Evolutionary conservation across 139 green algal species (phyloP).

Genomic region (Bryopsis sp.): DNA sequence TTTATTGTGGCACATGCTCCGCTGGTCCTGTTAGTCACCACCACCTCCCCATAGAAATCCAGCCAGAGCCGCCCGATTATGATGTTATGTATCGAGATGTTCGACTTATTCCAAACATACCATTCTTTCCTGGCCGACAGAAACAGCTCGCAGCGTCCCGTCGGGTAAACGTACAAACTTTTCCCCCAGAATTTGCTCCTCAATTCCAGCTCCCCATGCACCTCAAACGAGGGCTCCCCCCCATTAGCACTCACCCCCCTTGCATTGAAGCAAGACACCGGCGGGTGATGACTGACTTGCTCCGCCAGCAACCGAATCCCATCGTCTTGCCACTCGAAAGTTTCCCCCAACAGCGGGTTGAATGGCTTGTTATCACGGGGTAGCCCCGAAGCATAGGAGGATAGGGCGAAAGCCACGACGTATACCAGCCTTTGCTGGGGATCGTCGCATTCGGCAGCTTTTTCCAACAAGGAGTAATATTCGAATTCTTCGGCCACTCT

Average conservation of each 20-base stretch:
- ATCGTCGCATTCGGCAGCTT: slow-evolving; percentile 26
- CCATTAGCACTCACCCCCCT: neutral
- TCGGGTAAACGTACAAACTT: slow-evolving; percentile 67
- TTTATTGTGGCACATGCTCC: slow-evolving; percentile 25
- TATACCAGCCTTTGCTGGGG: slow-evolving; percentile 46
- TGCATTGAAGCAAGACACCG: slow-evolving; percentile 23
- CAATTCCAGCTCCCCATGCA: slow-evolving; percentile 69
- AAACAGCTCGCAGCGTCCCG: slow-evolving; percentile 29
- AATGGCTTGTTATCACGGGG: slow-evolving; percentile 65
- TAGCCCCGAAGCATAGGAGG: slow-evolving; percentile 25
- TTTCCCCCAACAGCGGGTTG: slow-evolving; percentile 88
- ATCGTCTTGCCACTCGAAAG: slow-evolving; percentile 58
- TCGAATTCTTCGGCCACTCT: slow-evolving; percentile 74
- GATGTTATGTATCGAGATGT: slow-evolving; percentile 74
- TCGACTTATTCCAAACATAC: slow-evolving; percentile 70
- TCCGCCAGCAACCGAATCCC: slow-evolving; percentile 45
- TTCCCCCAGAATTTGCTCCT: slow-evolving; percentile 91
- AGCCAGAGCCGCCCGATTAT: slow-evolving; percentile 85
- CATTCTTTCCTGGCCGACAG: slow-evolving; percentile 26
- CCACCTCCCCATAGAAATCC: slow-evolving; percentile 68
- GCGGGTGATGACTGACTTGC: slow-evolving; percentile 75
- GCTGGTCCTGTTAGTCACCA: slow-evolving; percentile 57
- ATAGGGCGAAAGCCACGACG: slow-evolving; percentile 72
- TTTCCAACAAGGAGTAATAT: slow-evolving; percentile 71
- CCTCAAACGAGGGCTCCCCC: slow-evolving; percentile 1